These are phyloP conservation scores for Termitomyces sp. DNA, from an alignment of 768 basidiomycete genomes.

Conservation along the genomic window DNA sequence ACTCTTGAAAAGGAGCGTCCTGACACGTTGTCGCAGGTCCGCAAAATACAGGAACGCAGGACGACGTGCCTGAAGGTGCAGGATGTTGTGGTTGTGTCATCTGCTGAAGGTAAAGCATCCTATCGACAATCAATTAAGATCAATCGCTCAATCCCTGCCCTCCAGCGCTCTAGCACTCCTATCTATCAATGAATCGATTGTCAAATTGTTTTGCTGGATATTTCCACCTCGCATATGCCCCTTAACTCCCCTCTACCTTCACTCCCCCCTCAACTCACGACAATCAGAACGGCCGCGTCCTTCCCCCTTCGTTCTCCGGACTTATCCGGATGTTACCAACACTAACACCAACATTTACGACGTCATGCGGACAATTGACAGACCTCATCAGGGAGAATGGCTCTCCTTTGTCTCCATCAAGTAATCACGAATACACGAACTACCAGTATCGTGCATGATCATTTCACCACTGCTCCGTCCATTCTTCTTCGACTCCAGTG, in stretches of 20 bases:
- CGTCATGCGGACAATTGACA: conserved; percentile 6
- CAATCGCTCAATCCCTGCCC: background rate
- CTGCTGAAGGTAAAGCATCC: conserved; percentile 13
- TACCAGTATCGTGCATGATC: background rate
- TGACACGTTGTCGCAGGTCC: background rate
- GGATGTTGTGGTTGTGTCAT: conserved; percentile 21
- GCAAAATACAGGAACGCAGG: background rate
- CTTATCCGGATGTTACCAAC: background rate
- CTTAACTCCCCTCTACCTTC: background rate
- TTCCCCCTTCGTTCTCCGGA: background rate
- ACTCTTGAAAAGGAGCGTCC: background rate
- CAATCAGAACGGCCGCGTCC: background rate
- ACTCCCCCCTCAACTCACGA: too few relatives aligned
- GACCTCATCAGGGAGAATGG: background rate
- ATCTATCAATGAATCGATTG: background rate
- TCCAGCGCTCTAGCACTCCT: background rate
- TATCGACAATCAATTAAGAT: background rate
- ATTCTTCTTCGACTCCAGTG: background rate
- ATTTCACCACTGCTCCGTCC: background rate
- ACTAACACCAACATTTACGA: background rate
- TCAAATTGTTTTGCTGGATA: background rate
- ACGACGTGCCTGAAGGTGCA: conserved; percentile 9
- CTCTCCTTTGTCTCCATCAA: background rate
- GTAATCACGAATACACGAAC: background rate
- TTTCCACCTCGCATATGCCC: background rate